Base-by-base conservation (phyloP, 106 monocot species). In the Narthecium ossifragum region DNA sequence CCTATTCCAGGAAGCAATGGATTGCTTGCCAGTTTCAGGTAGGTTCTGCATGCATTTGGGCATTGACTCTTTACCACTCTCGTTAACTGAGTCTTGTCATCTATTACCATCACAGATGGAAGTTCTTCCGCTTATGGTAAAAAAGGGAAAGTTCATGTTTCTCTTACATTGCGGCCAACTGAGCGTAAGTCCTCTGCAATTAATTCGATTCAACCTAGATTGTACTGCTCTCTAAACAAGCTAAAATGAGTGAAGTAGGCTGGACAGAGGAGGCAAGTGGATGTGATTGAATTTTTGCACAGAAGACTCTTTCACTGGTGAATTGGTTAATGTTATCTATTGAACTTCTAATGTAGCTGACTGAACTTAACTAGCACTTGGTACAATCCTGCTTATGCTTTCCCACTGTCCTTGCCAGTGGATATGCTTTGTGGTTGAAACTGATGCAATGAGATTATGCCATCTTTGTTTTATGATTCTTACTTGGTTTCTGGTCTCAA, bases 131-230 rank as follows among this genome's bases (percentile, higher is more conserved):
- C 61, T 69, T n/a, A 18, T 30, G 31, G n/a, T 20, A 66, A 64
- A 41, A 93, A 88, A 71, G 80, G 77, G 59, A 79, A 63, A 56
- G 53, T 65, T 60, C 82, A 88, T 59, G 64, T 85, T 64, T 74
- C 93, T 66, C 82, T 93, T 15, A 15, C 78, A 60, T 41, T 66
- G 60, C 81, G 93, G 8, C 85, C 76, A 57, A 93, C 88, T 7
- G 93, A 93, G 39, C 88, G 93, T 93, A 77, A 85, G 93, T 67
- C 2, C 38, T 13, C 39, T 51, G 2, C 10, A 40, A 31, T 45
- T 3, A n/a, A 30, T 51, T 31, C 1, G 52, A 38, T 4, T 41
- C 27, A 32, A 25, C 32, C 32, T 43, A n/a, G 11, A 46, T 29
- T 11, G 14, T 39, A 30, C 13, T 1, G 4, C 30, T 61, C 45